Base-by-base conservation (phyloP, 2,329 filamentous ascomycete species). In the Ophiostoma sp. region DNA sequence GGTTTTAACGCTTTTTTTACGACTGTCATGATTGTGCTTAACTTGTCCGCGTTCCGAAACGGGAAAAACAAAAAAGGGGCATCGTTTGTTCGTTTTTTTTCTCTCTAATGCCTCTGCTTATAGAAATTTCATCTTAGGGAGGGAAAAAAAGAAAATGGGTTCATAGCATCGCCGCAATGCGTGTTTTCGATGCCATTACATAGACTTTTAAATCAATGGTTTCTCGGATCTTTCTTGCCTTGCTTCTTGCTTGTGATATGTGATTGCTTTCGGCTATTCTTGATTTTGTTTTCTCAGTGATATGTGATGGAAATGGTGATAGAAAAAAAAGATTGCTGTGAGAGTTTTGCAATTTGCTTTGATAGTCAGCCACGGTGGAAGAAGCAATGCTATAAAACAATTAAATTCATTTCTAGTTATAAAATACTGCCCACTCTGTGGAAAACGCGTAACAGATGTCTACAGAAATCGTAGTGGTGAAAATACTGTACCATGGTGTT, bases 181-280 rank as follows among this genome's bases (percentile, higher is more conserved):
- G 77, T 79, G 80, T 78, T 78, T 79, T 79, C 78, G 78, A 79
- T 77, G 78, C 77, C 78, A 80, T 78, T 70, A 78, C 84, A 87
- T 89, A 90, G 87, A 90, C 86, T 89, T 89, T 39, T 9, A 66
- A 42, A 66, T 89, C 89, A 86, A 86, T 87, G 87, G 88, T 88
- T 88, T 87, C 86, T 89, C 87, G 84, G 85, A 86, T 87, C 83
- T 42, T 55, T 22, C 15, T 8, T 19, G 11, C 28, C 15, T 59
- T 63, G 59, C 19, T 22, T 55, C 17, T 11, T 50, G 45, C 12
- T 52, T 6, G 22, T 52, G 12, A 5, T 15, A 6, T 4, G 11
- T 36, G 57, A 55, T 15, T 55, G 22, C 22, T 28, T 3, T 55
- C 22, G 7, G 50, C 15, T 48, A 4, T 48, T 6, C 42, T 48